Evolutionary conservation across 768 basidiomycete species (phyloP), one percentile per base, ranked within the genome.

Genomic region (Saitozyma podzolica): DNA sequence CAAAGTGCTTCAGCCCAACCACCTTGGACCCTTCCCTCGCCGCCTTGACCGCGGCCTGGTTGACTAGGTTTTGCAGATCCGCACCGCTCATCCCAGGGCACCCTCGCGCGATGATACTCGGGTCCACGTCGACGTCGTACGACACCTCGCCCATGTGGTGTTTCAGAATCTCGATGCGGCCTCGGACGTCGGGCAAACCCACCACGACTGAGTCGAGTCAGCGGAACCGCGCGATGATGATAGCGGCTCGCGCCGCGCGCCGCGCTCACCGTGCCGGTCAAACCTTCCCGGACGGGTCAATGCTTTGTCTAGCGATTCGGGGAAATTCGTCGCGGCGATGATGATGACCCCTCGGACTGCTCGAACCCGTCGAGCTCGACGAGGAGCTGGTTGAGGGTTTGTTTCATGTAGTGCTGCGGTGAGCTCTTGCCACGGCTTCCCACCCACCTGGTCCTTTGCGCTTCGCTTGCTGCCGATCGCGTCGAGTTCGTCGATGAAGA

Each of bases 331-430:
- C 40, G 82, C 82, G 47, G 90, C 94, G 61, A 97, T 91, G 64
- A 97, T 90, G 62, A 98, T 92, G 67, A 99, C 86, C 93, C 95
- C 79, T 98, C 81, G 39, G 84, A 86, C 77, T 93, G 91, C 76
- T 88, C 83, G 83, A 99, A 99, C 2, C 96, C 96, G 73, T 99
- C 96, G 85, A 98, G 89, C 79, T 99, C 96, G 47, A 94, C 91
- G 55, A 99, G 84, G 14, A 99, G 84, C 80, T 98, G 95, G 73
- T 99, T 99, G 51, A 99, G 83, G 0, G 96, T 81, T 65, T 82
- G 82, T 60, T 80, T 81, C 76, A 80, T 78, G 70, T 80, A 81
- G 58, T 80, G 80, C 79, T 92, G 84, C 86, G 45, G 65, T 54
- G 3, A 52, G 3, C 7, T 16, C 16, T 0, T 10, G 48, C 6